phyloP scores from a whole-genome alignment of 768 basidiomycete species.

The Podaxis rugospora region DNA sequence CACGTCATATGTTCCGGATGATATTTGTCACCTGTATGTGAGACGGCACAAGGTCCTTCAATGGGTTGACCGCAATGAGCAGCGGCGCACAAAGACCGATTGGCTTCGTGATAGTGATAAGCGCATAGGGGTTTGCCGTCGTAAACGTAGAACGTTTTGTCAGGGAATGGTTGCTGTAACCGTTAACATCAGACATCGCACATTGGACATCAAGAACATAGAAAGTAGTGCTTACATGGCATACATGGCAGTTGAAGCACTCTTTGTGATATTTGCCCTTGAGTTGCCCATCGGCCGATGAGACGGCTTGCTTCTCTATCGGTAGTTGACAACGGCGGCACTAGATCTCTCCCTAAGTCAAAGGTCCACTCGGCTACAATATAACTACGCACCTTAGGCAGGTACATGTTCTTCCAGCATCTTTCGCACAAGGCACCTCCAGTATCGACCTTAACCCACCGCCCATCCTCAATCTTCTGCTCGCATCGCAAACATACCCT shows the following conservation, averaged over 20 bases:
- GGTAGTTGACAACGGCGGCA: slow-evolving; percentile 84
- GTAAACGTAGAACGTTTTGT: slow-evolving; percentile 87
- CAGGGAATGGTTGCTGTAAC: slow-evolving; percentile 79
- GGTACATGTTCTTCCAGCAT: slow-evolving; percentile 96
- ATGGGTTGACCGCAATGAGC: slow-evolving; percentile 80
- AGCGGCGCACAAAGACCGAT: slow-evolving; percentile 83
- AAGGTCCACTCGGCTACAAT: background rate
- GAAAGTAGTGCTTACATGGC: slow-evolving; percentile 51
- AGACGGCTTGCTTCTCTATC: slow-evolving; percentile 90
- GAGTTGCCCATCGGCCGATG: slow-evolving; percentile 87
- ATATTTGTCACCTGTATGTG: slow-evolving; percentile 74
- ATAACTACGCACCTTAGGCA: slow-evolving; percentile 68
- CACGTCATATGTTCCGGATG: slow-evolving; percentile 89
- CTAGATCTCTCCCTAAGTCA: slow-evolving; percentile 29
- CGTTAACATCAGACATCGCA: background rate
- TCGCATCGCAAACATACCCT: slow-evolving; percentile 66
- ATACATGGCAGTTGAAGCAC: slow-evolving; percentile 86
- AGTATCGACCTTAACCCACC: slow-evolving; percentile 79
- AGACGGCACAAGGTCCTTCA: slow-evolving; percentile 90
- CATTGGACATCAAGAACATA: background rate
- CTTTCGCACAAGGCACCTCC: slow-evolving; percentile 77
- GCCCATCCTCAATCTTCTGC: slow-evolving; percentile 67
- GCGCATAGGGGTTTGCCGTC: slow-evolving; percentile 89
- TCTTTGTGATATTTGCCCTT: slow-evolving; percentile 93
- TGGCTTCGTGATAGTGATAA: slow-evolving; percentile 90